Percentiles rank a stretch among this genome's conserved stretches.
These are phyloP conservation scores for Penicillium sp. DNA, from an alignment of 2,329 filamentous ascomycete species.

Conservation along the genomic window DNA sequence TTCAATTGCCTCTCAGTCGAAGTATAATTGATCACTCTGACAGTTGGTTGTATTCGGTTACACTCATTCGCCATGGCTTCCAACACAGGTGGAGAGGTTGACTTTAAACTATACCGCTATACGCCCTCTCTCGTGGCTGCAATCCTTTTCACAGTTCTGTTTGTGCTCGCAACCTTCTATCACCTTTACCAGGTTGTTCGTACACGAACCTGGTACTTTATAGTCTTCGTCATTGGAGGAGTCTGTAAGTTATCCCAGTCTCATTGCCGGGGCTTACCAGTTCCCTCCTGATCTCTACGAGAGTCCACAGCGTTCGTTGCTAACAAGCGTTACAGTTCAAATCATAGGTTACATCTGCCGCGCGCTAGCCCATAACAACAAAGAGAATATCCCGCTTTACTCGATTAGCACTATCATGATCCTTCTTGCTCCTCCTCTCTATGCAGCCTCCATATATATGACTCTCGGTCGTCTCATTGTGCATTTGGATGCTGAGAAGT, in stretches of 20 bases:
- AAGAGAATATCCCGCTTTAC: conserved; percentile 26
- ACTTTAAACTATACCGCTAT: conserved; percentile 21
- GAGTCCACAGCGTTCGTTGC: background rate
- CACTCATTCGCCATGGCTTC: background rate
- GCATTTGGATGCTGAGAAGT: conserved; percentile 41
- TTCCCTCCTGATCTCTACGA: background rate
- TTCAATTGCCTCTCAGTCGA: background rate
- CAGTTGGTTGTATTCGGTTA: background rate
- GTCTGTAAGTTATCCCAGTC: conserved; percentile 10
- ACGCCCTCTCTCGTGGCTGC: conserved; percentile 28
- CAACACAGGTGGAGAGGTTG: background rate
- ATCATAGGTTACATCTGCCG: conserved; percentile 22
- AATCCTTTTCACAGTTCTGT: conserved; percentile 24
- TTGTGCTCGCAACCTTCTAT: conserved; percentile 8
- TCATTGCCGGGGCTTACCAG: background rate
- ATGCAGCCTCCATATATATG: conserved; percentile 54
- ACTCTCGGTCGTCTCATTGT: conserved; percentile 48
- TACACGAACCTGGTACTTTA: conserved; percentile 14
- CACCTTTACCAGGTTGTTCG: conserved; percentile 17
- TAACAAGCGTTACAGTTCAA: conserved; percentile 14
- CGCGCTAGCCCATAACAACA: conserved; percentile 16
- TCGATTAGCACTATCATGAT: conserved; percentile 47
- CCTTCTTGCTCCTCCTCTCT: conserved; percentile 50
- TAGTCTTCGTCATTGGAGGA: conserved; percentile 18
- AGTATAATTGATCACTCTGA: background rate